Conservation (phyloP, 2,329 filamentous ascomycete genomes). For the Tolypocladium ophioglossoides region DNA sequence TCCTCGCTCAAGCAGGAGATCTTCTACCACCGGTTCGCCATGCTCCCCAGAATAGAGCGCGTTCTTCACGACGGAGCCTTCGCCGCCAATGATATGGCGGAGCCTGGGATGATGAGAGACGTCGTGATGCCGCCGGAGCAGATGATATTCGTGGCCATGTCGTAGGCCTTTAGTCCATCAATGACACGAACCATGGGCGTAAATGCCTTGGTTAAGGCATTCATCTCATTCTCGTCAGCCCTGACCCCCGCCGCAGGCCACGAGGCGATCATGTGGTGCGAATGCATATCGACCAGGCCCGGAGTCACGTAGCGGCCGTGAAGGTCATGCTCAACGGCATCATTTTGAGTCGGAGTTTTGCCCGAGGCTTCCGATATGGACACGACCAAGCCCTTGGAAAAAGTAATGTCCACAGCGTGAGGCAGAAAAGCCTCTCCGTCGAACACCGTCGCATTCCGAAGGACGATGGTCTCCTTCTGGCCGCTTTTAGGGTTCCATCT, state of each 20-base stretch:
- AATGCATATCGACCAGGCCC: constrained; percentile 35
- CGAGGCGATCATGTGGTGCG: constrained; percentile 23
- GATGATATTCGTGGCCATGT: not conserved
- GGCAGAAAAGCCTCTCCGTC: not conserved
- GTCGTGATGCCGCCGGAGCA: not conserved
- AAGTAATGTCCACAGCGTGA: not conserved
- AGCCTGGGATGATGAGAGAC: not conserved
- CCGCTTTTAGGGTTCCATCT: not conserved
- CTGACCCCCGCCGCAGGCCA: constrained; percentile 21
- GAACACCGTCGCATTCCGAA: not conserved
- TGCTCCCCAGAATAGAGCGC: not conserved
- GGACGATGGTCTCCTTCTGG: not conserved
- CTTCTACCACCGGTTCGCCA: not conserved
- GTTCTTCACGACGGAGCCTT: not conserved
- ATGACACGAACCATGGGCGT: not conserved
- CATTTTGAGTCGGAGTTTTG: not conserved
- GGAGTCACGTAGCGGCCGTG: constrained; percentile 29
- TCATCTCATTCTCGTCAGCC: not conserved
- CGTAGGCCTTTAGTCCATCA: not conserved
- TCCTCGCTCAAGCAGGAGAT: not conserved
- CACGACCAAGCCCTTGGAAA: not conserved
- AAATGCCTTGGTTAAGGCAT: not conserved
- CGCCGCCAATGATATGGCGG: not conserved
- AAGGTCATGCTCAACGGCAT: constrained; percentile 17
- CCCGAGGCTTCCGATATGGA: not conserved